phyloP scores from a whole-genome alignment of 2,329 filamentous ascomycete genomes.

The Neonectria sp. region DNA sequence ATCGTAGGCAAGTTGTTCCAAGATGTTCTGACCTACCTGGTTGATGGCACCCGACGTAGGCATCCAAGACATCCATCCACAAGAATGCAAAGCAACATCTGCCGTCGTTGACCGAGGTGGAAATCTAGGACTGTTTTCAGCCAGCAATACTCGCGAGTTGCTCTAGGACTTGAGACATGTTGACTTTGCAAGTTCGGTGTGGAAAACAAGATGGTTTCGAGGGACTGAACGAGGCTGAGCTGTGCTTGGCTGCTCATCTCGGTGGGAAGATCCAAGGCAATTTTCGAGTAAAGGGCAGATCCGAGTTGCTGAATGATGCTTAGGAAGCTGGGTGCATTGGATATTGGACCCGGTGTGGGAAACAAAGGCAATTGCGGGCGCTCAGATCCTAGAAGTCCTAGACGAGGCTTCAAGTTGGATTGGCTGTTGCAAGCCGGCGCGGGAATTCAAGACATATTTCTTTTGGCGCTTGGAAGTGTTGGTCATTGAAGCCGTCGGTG shows the following conservation, averaged over 20 bases:
- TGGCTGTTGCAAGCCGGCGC: no score
- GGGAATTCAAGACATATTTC: no score
- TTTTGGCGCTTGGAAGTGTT: no score
- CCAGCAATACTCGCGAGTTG: not conserved
- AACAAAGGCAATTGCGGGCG: no score
- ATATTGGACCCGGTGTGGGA: no score
- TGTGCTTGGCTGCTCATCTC: not conserved
- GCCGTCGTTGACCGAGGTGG: not conserved
- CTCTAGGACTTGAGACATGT: not conserved
- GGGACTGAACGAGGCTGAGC: not conserved
- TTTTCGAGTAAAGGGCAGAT: no score
- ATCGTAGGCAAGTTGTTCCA: not conserved
- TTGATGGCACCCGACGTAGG: not conserved
- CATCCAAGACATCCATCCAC: not conserved
- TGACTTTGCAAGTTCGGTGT: not conserved
- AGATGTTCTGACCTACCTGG: not conserved
- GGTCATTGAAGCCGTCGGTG: no score
- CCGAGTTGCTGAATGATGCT: no score
- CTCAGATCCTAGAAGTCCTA: no score
- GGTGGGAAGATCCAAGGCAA: not conserved
- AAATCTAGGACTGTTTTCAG: not conserved
- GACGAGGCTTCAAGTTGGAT: no score
- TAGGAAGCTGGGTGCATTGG: no score
- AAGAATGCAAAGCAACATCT: not conserved
- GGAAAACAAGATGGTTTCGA: not conserved